Base-by-base conservation (phyloP, 2,329 filamentous ascomycete species). In the Verticillium zaregamsianum region DNA sequence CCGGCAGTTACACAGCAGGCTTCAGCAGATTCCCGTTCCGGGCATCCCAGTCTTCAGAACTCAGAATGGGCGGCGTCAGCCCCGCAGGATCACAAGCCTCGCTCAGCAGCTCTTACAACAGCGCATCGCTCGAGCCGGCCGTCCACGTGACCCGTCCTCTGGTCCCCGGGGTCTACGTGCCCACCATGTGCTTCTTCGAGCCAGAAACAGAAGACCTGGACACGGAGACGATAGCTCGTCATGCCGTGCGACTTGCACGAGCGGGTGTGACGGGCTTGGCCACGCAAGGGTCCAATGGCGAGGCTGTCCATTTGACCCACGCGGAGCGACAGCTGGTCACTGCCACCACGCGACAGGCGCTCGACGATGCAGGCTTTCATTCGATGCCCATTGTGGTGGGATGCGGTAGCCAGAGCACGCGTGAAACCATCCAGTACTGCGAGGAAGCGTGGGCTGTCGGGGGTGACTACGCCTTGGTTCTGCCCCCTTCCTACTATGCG, bases 231-330 rank as follows among this genome's bases (percentile, higher is more conserved):
- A 87, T 88, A 62, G 80, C 83, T 57, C 81, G 79, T 59, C 80
- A 85, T 71, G 86, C 89, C 40, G 83, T 90, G 59, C 86, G 87
- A 68, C 85, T 94, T n/a, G 90, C 90, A 56, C 81, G 87, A 69
- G 85, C 89, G 32, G 91, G 91, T 65, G 85, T 93, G 52, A 84
- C 88, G 17, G 90, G 90, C 23, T 81, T 94, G 56, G 89, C 90
- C 57, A 91, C 89, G 12, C 90, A 93, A 73, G 91, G 91, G 56
- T 92, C 89, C 71, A 94, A 94, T 71, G 91, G 91, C 68, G 91
- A 95, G 78, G 90, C 91, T 8, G 90, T 93, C 14, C 90, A 93
- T 70, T 82, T 94, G 37, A 87, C 87, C 54, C 88, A 88, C 68
- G 79, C 83, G 28, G 91, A 94, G 76, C 86, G 90, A 63, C 82